Evolutionary conservation across 768 basidiomycete genomes (phyloP).

Genomic region (Psilocybe cyanescens): DNA sequence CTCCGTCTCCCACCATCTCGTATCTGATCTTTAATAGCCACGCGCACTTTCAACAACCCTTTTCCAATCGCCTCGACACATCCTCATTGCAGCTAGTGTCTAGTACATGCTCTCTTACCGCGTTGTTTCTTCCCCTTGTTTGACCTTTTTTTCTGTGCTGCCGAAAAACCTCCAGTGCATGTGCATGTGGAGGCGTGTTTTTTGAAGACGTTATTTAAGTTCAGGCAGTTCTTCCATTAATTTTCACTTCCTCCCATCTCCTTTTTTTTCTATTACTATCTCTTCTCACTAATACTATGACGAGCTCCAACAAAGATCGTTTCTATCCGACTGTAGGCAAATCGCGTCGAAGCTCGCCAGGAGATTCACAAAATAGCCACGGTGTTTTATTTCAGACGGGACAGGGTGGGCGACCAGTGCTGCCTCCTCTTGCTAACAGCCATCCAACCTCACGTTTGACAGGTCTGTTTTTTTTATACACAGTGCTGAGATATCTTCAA

Average conservation of each 20-base stretch:
- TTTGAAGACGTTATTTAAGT: slow-evolving; percentile 46
- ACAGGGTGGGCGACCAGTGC: slow-evolving; percentile 90
- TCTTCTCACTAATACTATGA: slow-evolving; percentile 61
- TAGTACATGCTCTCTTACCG: slow-evolving; percentile 48
- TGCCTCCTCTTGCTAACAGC: slow-evolving; percentile 83
- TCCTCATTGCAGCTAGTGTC: slow-evolving; percentile 50
- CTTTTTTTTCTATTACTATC: slow-evolving; percentile 62
- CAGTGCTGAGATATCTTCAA: slow-evolving; percentile 52
- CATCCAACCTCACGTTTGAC: slow-evolving; percentile 90
- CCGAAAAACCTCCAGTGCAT: slow-evolving; percentile 22
- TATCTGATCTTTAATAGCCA: slow-evolving; percentile 20
- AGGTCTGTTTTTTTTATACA: slow-evolving; percentile 75
- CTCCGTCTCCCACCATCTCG: slow-evolving; percentile 18
- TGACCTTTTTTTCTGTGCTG: slow-evolving; percentile 27
- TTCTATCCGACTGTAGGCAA: slow-evolving; percentile 68
- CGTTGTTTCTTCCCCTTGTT: slow-evolving; percentile 47
- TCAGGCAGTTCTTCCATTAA: slow-evolving; percentile 27
- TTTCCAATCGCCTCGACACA: slow-evolving; percentile 39
- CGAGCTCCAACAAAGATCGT: slow-evolving; percentile 73
- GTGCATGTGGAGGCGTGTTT: slow-evolving; percentile 23
- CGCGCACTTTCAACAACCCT: slow-evolving; percentile 34
- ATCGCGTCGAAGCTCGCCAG: slow-evolving; percentile 72
- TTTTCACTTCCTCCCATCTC: slow-evolving; percentile 53
- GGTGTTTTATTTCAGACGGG: slow-evolving; percentile 71
- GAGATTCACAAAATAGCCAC: slow-evolving; percentile 58